These are phyloP conservation scores for Heliamphora pulchella DNA, from an alignment of 179 eudicot genomes.

Conservation along the genomic window DNA sequence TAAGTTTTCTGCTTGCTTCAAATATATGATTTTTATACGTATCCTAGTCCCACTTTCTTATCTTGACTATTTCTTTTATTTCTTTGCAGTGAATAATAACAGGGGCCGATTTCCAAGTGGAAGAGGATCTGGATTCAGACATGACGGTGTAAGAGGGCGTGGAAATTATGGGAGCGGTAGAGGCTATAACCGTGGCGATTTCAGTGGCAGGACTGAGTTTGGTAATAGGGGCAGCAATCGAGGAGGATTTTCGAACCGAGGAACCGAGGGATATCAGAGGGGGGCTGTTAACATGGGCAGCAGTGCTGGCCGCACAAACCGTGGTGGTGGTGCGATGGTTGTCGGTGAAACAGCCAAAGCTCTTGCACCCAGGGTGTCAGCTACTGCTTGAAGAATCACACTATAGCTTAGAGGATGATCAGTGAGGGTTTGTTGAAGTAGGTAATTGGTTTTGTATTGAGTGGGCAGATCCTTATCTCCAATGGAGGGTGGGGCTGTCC, in stretches of 20 bases:
- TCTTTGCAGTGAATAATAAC: conserved; percentile 34
- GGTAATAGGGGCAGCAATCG: conserved; percentile 45
- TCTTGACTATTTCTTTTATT: neutral
- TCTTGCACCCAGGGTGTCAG: conserved; percentile 45
- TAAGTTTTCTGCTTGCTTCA: no score
- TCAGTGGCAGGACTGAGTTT: conserved; percentile 42
- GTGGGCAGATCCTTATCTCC: conserved; percentile 1
- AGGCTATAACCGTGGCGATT: conserved; percentile 52
- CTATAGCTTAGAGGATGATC: conserved; percentile 5
- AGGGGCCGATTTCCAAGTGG: conserved; percentile 55
- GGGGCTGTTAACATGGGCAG: conserved; percentile 27
- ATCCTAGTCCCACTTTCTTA: neutral
- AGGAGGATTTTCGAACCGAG: conserved; percentile 45
- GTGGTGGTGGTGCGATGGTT: conserved; percentile 38
- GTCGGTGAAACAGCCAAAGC: conserved; percentile 27
- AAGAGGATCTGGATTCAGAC: conserved; percentile 60
- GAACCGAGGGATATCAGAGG: conserved; percentile 49
- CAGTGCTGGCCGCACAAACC: conserved; percentile 42
- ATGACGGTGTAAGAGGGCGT: conserved; percentile 59
- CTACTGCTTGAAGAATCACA: conserved; percentile 38
- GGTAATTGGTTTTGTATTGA: no score
- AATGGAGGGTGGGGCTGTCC: no score
- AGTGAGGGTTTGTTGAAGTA: conserved; percentile 5
- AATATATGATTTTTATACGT: neutral
- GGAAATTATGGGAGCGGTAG: conserved; percentile 59